Conservation (phyloP, 1,284 basidiomycete species). For the Gomphus bonarii region DNA sequence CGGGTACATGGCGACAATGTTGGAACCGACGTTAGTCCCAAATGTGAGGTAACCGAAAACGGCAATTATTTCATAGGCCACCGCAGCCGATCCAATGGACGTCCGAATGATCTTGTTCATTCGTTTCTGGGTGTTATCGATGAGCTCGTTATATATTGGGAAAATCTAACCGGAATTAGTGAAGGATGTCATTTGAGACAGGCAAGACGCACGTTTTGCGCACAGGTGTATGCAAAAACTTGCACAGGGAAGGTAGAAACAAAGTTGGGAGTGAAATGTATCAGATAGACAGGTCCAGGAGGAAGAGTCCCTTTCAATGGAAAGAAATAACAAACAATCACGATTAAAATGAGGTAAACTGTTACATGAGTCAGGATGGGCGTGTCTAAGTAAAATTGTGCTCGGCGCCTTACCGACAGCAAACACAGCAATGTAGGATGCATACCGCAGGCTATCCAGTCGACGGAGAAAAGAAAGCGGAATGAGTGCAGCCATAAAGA, state of each 20-base stretch:
- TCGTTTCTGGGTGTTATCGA: conserved; percentile 66
- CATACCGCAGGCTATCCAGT: conserved; percentile 74
- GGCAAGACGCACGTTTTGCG: conserved; percentile 65
- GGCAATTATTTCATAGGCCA: conserved; percentile 78
- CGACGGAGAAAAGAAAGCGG: conserved; percentile 84
- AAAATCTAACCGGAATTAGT: conserved; percentile 50
- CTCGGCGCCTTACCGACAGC: conserved; percentile 55
- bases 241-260: conserved; percentile 89
- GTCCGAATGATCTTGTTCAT: conserved; percentile 84
- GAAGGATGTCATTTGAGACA: neutral
- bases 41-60: conserved; percentile 94
- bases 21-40: conserved; percentile 80
- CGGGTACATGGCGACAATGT: conserved; percentile 94
- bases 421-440: conserved; percentile 80
- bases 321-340: conserved; percentile 63
- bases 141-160: conserved; percentile 90
- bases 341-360: conserved; percentile 71
- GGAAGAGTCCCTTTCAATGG: conserved; percentile 50
- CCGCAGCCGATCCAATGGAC: conserved; percentile 72
- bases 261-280: conserved; percentile 69
- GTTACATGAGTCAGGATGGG: conserved; percentile 6
- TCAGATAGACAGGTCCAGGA: conserved; percentile 56
- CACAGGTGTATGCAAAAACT: conserved; percentile 89
- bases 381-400: neutral
- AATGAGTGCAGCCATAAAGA: conserved; percentile 75